Evolutionary conservation across 2,329 filamentous ascomycete species (phyloP), one percentile per base, ranked within the genome.

Genomic region (Alternaria sp.): DNA sequence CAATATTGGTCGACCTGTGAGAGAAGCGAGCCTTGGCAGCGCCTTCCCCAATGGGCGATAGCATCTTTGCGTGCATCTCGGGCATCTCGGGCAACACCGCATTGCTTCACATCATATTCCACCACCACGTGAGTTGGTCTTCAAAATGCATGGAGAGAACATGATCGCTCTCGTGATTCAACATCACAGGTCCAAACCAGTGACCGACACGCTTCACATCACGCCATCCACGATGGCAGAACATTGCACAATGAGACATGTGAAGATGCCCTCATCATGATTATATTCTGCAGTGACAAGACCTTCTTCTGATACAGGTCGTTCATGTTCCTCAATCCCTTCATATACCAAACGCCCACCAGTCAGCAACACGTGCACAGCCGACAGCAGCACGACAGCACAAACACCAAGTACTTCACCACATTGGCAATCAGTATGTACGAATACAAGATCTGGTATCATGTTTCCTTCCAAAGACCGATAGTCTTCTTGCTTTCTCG

Each of bases 21-120:
- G 21, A 60, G 50, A 67, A 72, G 72, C 72, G 71, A 73, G 67
- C 47, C 67, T 69, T 69, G 67, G 64, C 68, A 32, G 62, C 58
- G 19, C 57, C 51, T 68, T 58, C 32, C 59, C 53, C 32, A 17
- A 56, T 62, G 4, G 40, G 56, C 45, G 13, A 53, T 64, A 55
- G 64, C 26, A 13, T 32, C 30, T 28, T 25, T 55, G 50, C 21
- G 12, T 17, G 45, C 30, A 43, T 36, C 32, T 46, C 45, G n/a
- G 47, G n/a, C 15, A 50, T 50, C 23, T 25, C 47, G 9, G 32
- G 17, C 17, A n/a, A 53, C 19, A 10, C 17, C 13, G 36, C 36
- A 17, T 17, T 40, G 36, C 36, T 40, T 40, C 36, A 40, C 36
- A 40, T 17, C 15, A 6, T 40, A n/a, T 17, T 40, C 36, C 36